These are phyloP conservation scores for Colletotrichum sublineola DNA, from an alignment of 2,329 filamentous ascomycete genomes.

Conservation along the genomic window DNA sequence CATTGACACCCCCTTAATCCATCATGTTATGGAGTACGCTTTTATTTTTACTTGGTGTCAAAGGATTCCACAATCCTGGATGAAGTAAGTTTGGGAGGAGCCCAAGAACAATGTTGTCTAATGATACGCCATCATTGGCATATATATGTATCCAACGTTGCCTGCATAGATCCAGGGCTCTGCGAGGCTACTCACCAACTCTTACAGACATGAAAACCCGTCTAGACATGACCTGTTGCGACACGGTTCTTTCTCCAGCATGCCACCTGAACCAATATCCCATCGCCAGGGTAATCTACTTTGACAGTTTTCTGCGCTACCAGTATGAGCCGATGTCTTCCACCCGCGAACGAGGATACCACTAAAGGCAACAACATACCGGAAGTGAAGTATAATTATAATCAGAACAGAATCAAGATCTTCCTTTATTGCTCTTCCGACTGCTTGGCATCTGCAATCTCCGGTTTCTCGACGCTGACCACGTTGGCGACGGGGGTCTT, in stretches of 20 bases:
- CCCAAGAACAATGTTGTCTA: neutral
- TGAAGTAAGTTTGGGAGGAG: neutral
- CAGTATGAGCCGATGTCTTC: neutral
- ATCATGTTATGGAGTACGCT: neutral
- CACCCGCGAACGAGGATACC: no score
- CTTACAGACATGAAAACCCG: neutral
- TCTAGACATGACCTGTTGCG: neutral
- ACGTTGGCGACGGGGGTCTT: neutral
- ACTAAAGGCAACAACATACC: neutral
- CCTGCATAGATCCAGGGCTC: no score
- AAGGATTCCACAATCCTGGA: neutral
- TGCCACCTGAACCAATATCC: no score
- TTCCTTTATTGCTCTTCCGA: neutral
- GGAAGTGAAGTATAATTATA: neutral
- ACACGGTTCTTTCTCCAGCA: no score
- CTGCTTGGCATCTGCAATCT: neutral
- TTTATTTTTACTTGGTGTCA: no score
- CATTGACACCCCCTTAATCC: neutral
- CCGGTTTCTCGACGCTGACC: neutral
- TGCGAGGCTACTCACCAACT: neutral
- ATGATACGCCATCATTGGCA: neutral
- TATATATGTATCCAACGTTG: no score
- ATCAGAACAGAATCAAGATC: neutral
- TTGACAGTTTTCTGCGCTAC: neutral
- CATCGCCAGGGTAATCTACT: neutral